Evolutionary conservation across 1,284 basidiomycete genomes (phyloP), one percentile per base, ranked within the genome.

Genomic region (Ganoderma resinaceum): DNA sequence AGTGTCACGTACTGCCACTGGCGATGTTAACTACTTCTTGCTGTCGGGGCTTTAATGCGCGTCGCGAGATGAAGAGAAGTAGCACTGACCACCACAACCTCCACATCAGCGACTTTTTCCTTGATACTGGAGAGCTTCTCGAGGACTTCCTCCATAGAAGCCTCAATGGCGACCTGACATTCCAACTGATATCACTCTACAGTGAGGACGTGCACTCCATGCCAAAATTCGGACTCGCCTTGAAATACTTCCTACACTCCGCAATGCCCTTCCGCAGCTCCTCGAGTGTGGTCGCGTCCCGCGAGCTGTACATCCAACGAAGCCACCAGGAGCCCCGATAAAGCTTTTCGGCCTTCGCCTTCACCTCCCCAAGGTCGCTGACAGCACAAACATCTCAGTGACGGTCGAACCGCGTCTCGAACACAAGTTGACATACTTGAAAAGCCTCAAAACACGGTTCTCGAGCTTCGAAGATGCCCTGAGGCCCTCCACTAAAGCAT

Each of bases 161-260:
- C 55, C 37, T 57, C 55, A 20, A 57, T 57, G 31, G 55, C 55
- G 1, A 57, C 55, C n/a, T 57, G 55, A n/a, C 55, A 57, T 12
- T 57, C 55, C 55, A 57, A 31, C 55, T 57, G 31, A 31, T 3
- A 20, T 9, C 5, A 8, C 9, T 16, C 4, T 6, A 29, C 3
- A 7, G 16, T 57, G 18, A 57, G 33, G 33, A 57, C 14, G 11
- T 3, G 33, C 8, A 14, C 6, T n/a, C 20, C 31, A 6, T 33
- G 11, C 4, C 26, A 53, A 6, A 6, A 7, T 7, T 26, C 1
- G 12, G 18, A 46, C 5, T 11, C 16, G 35, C 60, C 60, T 61
- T 61, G 60, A 61, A 61, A 12, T 61, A 61, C 23, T 61, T 42
- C 26, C 29, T 46, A 31, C n/a, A 23, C 4, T 46, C 31, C 0